Base-by-base conservation (phyloP, 257 asterid genomes). In the Solanum appendiculatum region DNA sequence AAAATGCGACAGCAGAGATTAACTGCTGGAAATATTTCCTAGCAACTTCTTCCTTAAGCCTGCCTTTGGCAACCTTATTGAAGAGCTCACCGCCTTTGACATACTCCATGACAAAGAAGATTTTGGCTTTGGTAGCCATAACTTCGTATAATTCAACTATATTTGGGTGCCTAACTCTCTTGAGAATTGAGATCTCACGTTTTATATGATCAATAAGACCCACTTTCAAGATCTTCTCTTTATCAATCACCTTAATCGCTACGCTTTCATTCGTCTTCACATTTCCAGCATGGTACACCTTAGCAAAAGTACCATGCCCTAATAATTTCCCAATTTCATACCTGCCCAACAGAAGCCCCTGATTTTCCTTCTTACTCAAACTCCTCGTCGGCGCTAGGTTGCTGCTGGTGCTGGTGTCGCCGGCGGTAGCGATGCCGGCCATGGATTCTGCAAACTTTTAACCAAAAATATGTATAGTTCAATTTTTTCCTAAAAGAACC, bases 131-230 rank as follows among this genome's bases (percentile, higher is more conserved):
- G 0, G 99, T 96, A 3, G 99, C 99, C 99, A 96, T 96, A 1
- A 96, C 99, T 92, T 96, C 99, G 64, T 93, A 91, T 90, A 96
- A 85, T 54, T 96, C 98, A 27, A 96, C 99, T 33, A 95, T 96
- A 88, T 96, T 96, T 3, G 99, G 99, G 42, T 96, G 99, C 56
- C 99, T 94, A 10, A 96, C 99, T n/a, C 98, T 87, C 56, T 98
- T 87, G 86, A 96, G 88, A 40, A 96, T 95, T 15, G 99, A 94
- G 95, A 96, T 95, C 97, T 96, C 99, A 37, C 98, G 95, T 89
- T 96, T 95, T 88, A 96, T 92, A 84, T 96, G 98, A 1, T 91
- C 93, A 9, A 88, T 95, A 3, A 96, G 87, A 68, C 99, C 99
- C 7, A 93, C 93, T 80, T 95, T 96, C 23, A 94, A 87, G 86